phyloP scores from a whole-genome alignment of 2,329 filamentous ascomycete genomes.

The Aspergillus sp. region DNA sequence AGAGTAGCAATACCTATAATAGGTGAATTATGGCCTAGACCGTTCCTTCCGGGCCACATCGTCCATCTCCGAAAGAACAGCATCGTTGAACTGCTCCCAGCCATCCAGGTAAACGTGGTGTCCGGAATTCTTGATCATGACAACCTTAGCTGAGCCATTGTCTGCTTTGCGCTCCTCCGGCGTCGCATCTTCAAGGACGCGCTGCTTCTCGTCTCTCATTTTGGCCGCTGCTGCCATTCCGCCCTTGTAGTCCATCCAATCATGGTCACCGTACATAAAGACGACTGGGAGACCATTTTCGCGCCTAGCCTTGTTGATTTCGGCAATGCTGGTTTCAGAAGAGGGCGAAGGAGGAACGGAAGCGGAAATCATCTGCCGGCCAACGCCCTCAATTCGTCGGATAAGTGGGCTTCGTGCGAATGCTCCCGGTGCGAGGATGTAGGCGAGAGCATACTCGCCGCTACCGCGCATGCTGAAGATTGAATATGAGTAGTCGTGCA shows the following conservation, averaged over 20 bases:
- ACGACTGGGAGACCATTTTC: slow-evolving; percentile 77
- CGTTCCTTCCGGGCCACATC: slow-evolving; percentile 49
- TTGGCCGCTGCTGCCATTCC: slow-evolving; percentile 78
- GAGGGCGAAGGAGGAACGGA: slow-evolving; percentile 9
- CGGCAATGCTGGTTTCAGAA: slow-evolving; percentile 32
- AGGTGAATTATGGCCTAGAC: slow-evolving; percentile 3
- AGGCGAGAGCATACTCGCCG: slow-evolving; percentile 89
- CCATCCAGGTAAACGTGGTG: slow-evolving; percentile 73
- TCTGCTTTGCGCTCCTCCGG: slow-evolving; percentile 68
- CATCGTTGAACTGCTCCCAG: slow-evolving; percentile 67
- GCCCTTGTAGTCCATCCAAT: slow-evolving; percentile 97
- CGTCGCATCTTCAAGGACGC: slow-evolving; percentile 61
- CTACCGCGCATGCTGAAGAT: slow-evolving; percentile 90
- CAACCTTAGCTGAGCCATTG: slow-evolving; percentile 77
- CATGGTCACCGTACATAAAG: slow-evolving; percentile 94
- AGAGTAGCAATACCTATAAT: background rate
- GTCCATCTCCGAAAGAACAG: slow-evolving; percentile 66
- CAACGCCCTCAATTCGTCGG: slow-evolving; percentile 80
- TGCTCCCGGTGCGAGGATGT: slow-evolving; percentile 89
- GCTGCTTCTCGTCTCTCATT: slow-evolving; percentile 66
- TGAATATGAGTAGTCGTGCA: slow-evolving; percentile 92
- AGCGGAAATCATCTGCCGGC: slow-evolving; percentile 61
- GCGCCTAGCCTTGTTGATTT: slow-evolving; percentile 8
- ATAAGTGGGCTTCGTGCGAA: slow-evolving; percentile 88
- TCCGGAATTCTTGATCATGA: slow-evolving; percentile 70